Evolutionary conservation across 2,329 filamentous ascomycete species (phyloP), one percentile per base, ranked within the genome.

Genomic region (Colletotrichum salicis): DNA sequence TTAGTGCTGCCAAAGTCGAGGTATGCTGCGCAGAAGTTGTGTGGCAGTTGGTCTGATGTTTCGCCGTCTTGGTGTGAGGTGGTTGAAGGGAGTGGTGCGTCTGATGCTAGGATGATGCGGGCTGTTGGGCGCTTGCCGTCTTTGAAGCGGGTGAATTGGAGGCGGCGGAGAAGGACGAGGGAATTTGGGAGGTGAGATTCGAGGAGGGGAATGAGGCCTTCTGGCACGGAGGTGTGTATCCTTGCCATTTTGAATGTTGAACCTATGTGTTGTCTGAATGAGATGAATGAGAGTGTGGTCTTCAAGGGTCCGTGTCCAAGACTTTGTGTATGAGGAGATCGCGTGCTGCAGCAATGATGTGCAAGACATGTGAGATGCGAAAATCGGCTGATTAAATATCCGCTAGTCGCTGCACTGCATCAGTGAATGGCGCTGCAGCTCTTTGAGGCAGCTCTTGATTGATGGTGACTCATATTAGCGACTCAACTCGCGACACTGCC

Each of bases 81-180:
- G 4, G 52, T 35, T 2, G 37, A 19, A 4, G 59, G 35, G 33
- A 27, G 31, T 3, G 67, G 48, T 22, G 45, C 37, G 10, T 78
- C 71, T 0, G 79, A 80, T 13, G 79, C 80, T 56, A 84, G 79
- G 19, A 89, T 75, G 8, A 87, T 80, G 67, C 77, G 87, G 6
- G 81, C 83, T 75, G 79, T 81, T 75, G 79, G 80, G 45, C 79
- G 87, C 27, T 83, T 83, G 37, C 83, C 84, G 33, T 79, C 79
- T 0, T 80, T 78, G 48, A 82, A 79, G n/a, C 77, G 82, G 27
- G 86, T 82, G 78, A 89, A 91, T 72, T 92, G 89, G 5, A 93
- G 82, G 2, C 91, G 86, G n/a, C 92, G 87, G 57, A 90, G 83
- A 5, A 93, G 80, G 6, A 89, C 86, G 15, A 93, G 82, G 5